Evolutionary conservation across 768 basidiomycete species (phyloP).

Genomic region (Basidioascus undulatus): DNA sequence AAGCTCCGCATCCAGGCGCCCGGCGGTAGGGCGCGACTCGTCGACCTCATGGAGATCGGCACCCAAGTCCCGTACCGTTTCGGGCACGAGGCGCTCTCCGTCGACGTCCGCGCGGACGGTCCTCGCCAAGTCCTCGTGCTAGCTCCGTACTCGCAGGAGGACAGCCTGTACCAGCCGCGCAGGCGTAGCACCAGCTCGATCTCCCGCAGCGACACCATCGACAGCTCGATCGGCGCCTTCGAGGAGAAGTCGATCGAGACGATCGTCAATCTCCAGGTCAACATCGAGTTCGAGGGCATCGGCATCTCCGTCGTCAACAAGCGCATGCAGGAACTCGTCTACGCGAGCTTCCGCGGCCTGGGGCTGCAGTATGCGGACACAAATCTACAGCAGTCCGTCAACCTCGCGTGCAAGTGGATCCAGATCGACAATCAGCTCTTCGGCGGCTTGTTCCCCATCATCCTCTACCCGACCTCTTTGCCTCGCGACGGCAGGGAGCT

Average conservation of each 20-base stretch:
- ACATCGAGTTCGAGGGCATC: slow-evolving; percentile 62
- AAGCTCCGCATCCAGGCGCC: slow-evolving; percentile 41
- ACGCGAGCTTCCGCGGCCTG: slow-evolving; percentile 50
- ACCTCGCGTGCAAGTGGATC: slow-evolving; percentile 55
- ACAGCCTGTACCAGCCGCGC: slow-evolving; percentile 66
- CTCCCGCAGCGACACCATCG: slow-evolving; percentile 41
- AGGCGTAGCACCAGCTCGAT: slow-evolving; percentile 27
- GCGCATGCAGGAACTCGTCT: slow-evolving; percentile 67
- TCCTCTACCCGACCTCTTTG: slow-evolving; percentile 79
- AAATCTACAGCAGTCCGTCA: slow-evolving; percentile 50
- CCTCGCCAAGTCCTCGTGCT: slow-evolving; percentile 64
- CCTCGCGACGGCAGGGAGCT: slow-evolving; percentile 32
- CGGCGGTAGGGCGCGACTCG: slow-evolving; percentile 33
- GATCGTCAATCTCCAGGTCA: slow-evolving; percentile 36
- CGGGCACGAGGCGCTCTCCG: slow-evolving; percentile 37
- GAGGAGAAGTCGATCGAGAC: slow-evolving; percentile 35
- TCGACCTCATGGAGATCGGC: slow-evolving; percentile 94
- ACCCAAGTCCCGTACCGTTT: slow-evolving; percentile 74
- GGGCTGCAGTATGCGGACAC: slow-evolving; percentile 69
- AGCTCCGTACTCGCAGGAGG: slow-evolving; percentile 60
- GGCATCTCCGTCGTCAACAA: slow-evolving; percentile 80
- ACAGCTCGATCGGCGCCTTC: slow-evolving; percentile 47
- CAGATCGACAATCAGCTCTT: slow-evolving; percentile 97
- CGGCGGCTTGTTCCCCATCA: slow-evolving; percentile 80
- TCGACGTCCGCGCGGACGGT: slow-evolving; percentile 79